A percentile compares a stretch with the other conserved stretches of the same genome.
phyloP scores from a whole-genome alignment of 345 rosid species.

The Nephelium lappaceum region DNA sequence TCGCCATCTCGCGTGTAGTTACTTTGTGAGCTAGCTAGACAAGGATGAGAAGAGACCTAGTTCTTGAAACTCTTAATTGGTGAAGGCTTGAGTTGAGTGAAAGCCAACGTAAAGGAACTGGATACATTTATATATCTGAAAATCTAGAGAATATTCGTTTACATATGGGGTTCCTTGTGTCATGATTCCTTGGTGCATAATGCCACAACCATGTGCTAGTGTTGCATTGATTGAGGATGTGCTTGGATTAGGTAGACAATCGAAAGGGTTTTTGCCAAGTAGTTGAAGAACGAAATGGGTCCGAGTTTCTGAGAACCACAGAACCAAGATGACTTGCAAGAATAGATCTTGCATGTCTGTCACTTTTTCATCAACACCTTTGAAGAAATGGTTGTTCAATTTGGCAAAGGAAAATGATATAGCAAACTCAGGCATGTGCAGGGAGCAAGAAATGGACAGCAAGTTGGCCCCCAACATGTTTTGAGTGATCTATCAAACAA shows the following conservation, averaged over 20 bases:
- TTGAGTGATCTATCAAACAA: not conserved
- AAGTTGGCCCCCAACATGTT: constrained; percentile 2
- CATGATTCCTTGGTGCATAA: not conserved
- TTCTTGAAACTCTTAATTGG: not conserved
- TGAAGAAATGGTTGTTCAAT: not conserved
- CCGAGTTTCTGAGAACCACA: not conserved
- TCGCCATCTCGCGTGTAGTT: not conserved
- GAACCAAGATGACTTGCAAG: not conserved
- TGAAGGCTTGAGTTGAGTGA: constrained; percentile 4
- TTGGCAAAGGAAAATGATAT: constrained; percentile 1
- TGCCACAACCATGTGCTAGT: not conserved
- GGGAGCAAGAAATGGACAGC: not conserved
- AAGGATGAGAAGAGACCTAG: not conserved
- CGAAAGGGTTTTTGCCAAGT: not conserved
- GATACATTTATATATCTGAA: not conserved
- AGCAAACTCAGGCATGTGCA: not conserved
- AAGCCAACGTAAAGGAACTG: not conserved
- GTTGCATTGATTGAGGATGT: not conserved
- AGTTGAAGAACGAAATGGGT: not conserved
- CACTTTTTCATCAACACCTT: not conserved
- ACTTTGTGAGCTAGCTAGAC: not conserved
- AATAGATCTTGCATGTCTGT: constrained; percentile 7
- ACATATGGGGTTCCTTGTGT: not conserved
- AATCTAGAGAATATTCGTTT: not conserved
- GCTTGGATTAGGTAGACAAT: not conserved